Percentiles rank a stretch among this genome's conserved stretches.
phyloP scores from a whole-genome alignment of 2,329 filamentous ascomycete species.

The Cladophialophora psammophila region DNA sequence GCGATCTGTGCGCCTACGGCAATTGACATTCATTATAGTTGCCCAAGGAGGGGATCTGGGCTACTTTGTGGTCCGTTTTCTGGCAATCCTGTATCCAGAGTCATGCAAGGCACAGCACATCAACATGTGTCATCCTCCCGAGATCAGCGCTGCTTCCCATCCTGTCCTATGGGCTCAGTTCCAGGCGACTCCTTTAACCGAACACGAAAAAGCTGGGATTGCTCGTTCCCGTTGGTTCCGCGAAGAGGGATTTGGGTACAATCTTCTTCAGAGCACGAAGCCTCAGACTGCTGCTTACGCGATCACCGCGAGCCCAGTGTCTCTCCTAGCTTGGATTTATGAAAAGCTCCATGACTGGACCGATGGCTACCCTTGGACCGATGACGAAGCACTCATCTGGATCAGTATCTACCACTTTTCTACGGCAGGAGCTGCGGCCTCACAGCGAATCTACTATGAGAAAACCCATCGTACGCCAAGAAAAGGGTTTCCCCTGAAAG shows the following conservation, averaged over 20 bases:
- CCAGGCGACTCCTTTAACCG: slow-evolving; percentile 60
- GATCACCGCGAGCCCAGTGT: slow-evolving; percentile 73
- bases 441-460: slow-evolving; percentile 76
- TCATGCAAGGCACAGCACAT: slow-evolving; percentile 67
- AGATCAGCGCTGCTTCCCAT: slow-evolving; percentile 59
- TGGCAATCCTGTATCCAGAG: slow-evolving; percentile 64
- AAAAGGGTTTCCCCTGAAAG: background rate
- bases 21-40: slow-evolving; percentile 31
- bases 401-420: slow-evolving; percentile 76
- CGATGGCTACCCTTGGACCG: slow-evolving; percentile 74
- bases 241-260: slow-evolving; percentile 25
- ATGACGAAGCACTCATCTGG: slow-evolving; percentile 79
- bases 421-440: slow-evolving; percentile 71
- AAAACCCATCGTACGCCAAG: slow-evolving; percentile 48
- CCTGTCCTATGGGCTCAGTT: slow-evolving; percentile 65
- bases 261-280: slow-evolving; percentile 65
- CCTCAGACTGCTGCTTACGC: slow-evolving; percentile 76
- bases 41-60: slow-evolving; percentile 76
- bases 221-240: slow-evolving; percentile 64
- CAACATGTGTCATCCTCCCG: slow-evolving; percentile 61
- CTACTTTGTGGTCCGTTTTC: slow-evolving; percentile 65
- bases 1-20: too few species aligned
- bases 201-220: slow-evolving; percentile 60
- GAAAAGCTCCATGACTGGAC: slow-evolving; percentile 82
- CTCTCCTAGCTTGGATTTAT: slow-evolving; percentile 77